A percentile compares a stretch with the other conserved stretches of the same genome.
Evolutionary conservation across 441 rosid species (phyloP).

Genomic region (Corymbia calophylla): DNA sequence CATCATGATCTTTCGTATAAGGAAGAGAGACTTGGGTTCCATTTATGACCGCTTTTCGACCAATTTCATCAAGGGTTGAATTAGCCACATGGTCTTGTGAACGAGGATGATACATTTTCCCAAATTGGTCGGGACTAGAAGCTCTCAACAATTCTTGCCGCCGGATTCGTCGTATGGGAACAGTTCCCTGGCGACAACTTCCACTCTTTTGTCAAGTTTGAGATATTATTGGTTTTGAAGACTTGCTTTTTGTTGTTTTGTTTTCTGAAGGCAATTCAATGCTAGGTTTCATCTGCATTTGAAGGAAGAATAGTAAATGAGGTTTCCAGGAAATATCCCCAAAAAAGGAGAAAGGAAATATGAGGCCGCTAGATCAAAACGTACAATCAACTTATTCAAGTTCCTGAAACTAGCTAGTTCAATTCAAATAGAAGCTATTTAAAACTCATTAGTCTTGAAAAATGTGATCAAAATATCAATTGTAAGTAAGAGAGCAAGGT

Average conservation of each 20-base stretch:
- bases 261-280: background rate
- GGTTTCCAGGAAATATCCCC: background rate
- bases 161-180: slow-evolving; percentile 16
- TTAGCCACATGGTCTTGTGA: background rate
- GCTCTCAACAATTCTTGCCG: slow-evolving; percentile 12
- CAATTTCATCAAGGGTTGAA: background rate
- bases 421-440: background rate
- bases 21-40: background rate
- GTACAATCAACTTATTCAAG: background rate
- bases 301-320: background rate
- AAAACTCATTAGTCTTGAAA: background rate
- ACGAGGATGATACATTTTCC: slow-evolving; percentile 3
- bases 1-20: background rate
- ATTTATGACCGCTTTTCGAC: background rate
- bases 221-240: background rate
- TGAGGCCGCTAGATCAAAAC: background rate
- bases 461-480: background rate
- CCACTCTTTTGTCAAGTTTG: slow-evolving; percentile 23
- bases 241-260: background rate
- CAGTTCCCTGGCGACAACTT: slow-evolving; percentile 15
- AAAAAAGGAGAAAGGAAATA: background rate
- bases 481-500: background rate
- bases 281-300: slow-evolving; percentile 15
- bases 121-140: background rate
- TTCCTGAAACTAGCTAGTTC: background rate